phyloP scores from a whole-genome alignment of 352 stramenopile genomes.

The Phytophthora constricta region DNA sequence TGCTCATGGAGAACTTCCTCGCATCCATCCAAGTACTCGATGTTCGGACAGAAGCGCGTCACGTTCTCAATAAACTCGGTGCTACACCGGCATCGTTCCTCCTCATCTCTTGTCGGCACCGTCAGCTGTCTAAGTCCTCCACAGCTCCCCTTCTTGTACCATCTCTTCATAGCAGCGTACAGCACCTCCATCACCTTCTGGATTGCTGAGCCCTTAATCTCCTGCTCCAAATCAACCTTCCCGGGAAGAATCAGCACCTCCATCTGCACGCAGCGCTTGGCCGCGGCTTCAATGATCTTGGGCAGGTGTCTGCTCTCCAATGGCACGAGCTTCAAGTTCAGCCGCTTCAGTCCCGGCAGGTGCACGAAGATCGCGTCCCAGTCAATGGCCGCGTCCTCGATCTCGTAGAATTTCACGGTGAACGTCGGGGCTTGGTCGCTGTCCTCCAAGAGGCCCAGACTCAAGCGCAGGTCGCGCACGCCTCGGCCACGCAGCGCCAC shows the following conservation, averaged over 20 bases:
- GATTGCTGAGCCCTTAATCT: conserved; percentile 1
- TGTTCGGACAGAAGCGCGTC: conserved; percentile 22
- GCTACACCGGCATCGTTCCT: conserved; percentile 11
- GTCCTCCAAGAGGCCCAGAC: conserved; percentile 6
- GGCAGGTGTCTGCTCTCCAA: conserved; percentile 23
- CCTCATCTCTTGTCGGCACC: conserved; percentile 20
- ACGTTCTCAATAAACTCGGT: conserved; percentile 36
- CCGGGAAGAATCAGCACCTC: conserved; percentile 31
- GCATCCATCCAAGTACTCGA: conserved; percentile 39
- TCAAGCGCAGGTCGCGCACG: conserved; percentile 22
- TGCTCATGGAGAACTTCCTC: conserved; percentile 8
- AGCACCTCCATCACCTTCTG: conserved; percentile 14
- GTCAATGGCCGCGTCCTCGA: conserved; percentile 21
- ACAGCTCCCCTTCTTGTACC: conserved; percentile 14
- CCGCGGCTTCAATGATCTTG: conserved; percentile 17
- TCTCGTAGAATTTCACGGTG: no score
- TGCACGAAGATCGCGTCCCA: conserved; percentile 18
- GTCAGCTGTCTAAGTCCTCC: conserved; percentile 35
- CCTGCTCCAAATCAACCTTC: conserved; percentile 5
- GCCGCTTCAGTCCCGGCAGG: conserved; percentile 8
- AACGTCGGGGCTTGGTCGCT: neutral
- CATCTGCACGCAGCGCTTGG: conserved; percentile 27
- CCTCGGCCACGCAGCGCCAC: conserved; percentile 11
- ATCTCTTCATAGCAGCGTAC: conserved; percentile 26
- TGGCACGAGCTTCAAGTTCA: conserved; percentile 27